Evolutionary conservation across 768 basidiomycete genomes (phyloP).

Genomic region (Pulveroboletus sp.): DNA sequence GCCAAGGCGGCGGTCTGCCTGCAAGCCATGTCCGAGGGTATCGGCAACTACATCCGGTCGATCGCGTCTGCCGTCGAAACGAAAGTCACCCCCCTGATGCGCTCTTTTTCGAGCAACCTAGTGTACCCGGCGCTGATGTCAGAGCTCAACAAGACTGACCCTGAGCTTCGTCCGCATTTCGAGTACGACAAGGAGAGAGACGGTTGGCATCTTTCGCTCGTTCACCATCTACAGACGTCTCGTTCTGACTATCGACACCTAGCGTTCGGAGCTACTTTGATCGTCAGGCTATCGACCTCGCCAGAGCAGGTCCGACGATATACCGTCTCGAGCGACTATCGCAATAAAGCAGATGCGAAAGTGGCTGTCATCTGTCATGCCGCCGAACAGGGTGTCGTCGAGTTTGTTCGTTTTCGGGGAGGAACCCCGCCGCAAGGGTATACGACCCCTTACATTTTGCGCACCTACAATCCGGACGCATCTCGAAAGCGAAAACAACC

Average conservation of each 20-base stretch:
- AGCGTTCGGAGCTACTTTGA: conserved; percentile 56
- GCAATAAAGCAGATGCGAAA: conserved; percentile 58
- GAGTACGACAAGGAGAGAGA: conserved; percentile 44
- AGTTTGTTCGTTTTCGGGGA: conserved; percentile 56
- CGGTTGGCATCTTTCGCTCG: conserved; percentile 35
- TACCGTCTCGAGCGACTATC: conserved; percentile 45
- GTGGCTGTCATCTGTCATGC: conserved; percentile 50
- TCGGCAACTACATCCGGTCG: conserved; percentile 51
- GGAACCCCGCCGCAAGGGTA: conserved; percentile 39
- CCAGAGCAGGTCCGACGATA: conserved; percentile 41
- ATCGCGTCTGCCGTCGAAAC: conserved; percentile 40
- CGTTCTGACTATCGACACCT: background rate
- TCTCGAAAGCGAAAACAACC: conserved; percentile 36
- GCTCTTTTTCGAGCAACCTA: conserved; percentile 40
- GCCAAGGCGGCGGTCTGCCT: conserved; percentile 68
- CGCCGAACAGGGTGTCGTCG: conserved; percentile 51
- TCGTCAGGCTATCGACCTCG: conserved; percentile 35
- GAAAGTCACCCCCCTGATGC: conserved; percentile 42
- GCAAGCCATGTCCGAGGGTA: conserved; percentile 58
- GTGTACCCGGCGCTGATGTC: conserved; percentile 41
- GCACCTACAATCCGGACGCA: conserved; percentile 23
- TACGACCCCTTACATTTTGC: conserved; percentile 31
- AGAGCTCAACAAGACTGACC: conserved; percentile 43
- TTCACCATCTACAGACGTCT: background rate
- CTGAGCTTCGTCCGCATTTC: conserved; percentile 36